Evolutionary conservation across 805 yeast genomes (phyloP), one percentile per base, ranked within the genome.

Genomic region (Wickerhamiella slavikovae): DNA sequence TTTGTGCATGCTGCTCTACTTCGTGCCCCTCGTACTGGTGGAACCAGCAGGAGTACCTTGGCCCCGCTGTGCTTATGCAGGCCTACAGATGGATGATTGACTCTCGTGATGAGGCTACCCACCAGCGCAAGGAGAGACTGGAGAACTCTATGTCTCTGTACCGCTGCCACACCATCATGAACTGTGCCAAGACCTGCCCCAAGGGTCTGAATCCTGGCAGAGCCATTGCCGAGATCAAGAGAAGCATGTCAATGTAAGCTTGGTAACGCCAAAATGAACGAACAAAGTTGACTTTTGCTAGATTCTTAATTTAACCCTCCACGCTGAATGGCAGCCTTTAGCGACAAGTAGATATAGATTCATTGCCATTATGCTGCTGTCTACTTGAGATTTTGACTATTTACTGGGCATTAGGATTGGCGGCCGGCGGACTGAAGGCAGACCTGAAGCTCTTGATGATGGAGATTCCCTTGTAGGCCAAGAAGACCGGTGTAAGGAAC

Each of bases 21-120:
- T 73, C 96, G 13, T 89, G 98, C 64, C 98, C 98, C 31, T 83
- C 96, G 3, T 89, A 89, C 68, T 89, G 98, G 98, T 89, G 98
- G 98, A 89, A 89, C 62, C 93, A 80, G 62, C 93, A 83, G 59
- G 92, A 89, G 64, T 89, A 89, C 60, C 63, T 89, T 45, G 98
- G 98, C 34, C 98, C 98, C 16, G 98, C 98, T 18, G 96, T 89
- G 32, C 68, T 89, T 55, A 78, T 89, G 94, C 98, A 89, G 66
- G 95, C 96, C 32, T 89, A 72, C 68, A 75, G 98, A 64, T 89
- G 98, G 98, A 71, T 89, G 65, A 70, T 82, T 37, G 98, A 89
- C 58, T 75, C 93, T 25, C 75, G 98, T 64, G 98, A 89, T 59
- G 74, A 80, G 56, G 94, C 94, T 32, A 64, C 79, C 25, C 60